Conservation (phyloP, 208 protist genomes). For the Acanthamoeba castellanii region DNA sequence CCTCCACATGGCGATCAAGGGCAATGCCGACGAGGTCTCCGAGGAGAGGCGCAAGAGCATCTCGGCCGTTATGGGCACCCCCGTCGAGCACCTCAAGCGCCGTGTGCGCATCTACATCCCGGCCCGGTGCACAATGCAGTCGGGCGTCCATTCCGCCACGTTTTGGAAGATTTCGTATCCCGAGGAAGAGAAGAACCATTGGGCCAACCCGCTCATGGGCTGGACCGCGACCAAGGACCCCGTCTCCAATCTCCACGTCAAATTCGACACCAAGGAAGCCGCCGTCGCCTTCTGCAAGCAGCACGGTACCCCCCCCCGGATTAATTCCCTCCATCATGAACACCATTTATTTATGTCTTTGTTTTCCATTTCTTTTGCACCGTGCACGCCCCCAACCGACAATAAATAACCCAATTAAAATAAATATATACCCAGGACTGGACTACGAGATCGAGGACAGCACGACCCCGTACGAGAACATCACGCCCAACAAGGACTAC, state of each 20-base stretch:
- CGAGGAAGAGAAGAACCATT: conserved; percentile 26
- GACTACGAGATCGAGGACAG: conserved; percentile 33
- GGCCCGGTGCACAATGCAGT: conserved; percentile 13
- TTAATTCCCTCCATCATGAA: neutral
- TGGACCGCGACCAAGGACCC: conserved; percentile 54
- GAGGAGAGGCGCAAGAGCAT: neutral
- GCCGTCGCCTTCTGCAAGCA: conserved; percentile 34
- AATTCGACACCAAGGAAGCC: conserved; percentile 18
- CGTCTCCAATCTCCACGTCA: conserved; percentile 28
- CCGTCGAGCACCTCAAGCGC: neutral
- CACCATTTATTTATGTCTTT: no score
- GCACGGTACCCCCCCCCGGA: neutral
- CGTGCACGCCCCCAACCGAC: no score
- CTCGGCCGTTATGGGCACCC: neutral
- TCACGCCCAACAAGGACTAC: conserved; percentile 42
- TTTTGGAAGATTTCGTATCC: conserved; percentile 22
- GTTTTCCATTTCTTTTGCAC: no score
- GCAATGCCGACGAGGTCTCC: neutral
- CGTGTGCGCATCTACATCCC: conserved; percentile 14
- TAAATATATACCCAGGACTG: neutral
- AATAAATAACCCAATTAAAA: no score
- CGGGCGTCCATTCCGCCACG: neutral
- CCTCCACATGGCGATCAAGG: neutral
- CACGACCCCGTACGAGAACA: neutral
- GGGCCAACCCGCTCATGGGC: conserved; percentile 40